Base-by-base conservation (phyloP, 2,329 filamentous ascomycete genomes). In the Hortaea werneckii region DNA sequence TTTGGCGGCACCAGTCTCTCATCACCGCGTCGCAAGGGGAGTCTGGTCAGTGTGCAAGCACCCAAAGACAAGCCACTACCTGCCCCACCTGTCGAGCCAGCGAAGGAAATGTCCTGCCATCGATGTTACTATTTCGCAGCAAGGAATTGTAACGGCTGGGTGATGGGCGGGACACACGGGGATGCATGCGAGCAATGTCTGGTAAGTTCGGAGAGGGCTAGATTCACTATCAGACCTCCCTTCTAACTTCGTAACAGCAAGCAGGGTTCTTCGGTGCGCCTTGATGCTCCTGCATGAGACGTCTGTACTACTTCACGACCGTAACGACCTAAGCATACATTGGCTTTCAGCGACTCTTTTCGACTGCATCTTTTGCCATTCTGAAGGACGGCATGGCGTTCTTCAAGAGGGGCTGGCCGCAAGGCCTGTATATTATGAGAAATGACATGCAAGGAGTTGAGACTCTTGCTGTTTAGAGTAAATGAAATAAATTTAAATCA, bases 81-180 rank as follows among this genome's bases (percentile, higher is more conserved):
- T 9, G 28, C 20, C 5, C 41, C 44, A 34, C 48, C 48, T 10
- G n/a, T 20, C 5, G 34, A 51, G 9, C 45, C 37, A 27, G 29
- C 46, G 32, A 47, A 54, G n/a, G 61, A 64, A 39, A 47, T 64
- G 10, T 59, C 50, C 34, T 65, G 59, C 42, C 57, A 58, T 37
- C 58, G 56, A 11, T 65, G 62, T 54, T 64, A 65, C 48, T 65
- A 65, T 55, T 63, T 56, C 48, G 57, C 55, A 12, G 60, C 62
- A 28, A 54, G 62, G 28, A 59, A 63, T 46, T 65, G 62, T 51
- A 58, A 62, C 39, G 62, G 62, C 27, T 65, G 57, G 50, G 60
- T 64, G 20, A 54, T 65, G 42, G 59, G 59, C 11, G 61, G 62
- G 13, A 49, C 53, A 12, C 48, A 53, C 26, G 60, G 61, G 5